Conservation (phyloP, 305 asterid genomes). For the Andrographis paniculata region DNA sequence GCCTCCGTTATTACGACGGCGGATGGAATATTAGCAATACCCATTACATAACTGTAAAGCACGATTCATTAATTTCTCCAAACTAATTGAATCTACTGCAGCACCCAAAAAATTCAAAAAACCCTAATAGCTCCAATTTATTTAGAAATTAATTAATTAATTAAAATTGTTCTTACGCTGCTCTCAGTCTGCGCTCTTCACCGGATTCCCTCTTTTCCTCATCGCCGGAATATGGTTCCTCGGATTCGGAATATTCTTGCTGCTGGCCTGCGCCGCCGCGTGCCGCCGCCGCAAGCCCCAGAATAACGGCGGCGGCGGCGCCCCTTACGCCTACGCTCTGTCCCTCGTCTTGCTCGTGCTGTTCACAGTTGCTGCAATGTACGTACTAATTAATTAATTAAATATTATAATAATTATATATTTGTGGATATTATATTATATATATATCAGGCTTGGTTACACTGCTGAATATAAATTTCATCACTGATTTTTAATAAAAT, state of each 20-base stretch:
- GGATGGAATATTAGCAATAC: conserved; percentile 80
- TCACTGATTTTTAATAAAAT: no score
- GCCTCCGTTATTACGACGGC: conserved; percentile 51
- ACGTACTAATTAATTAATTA: conserved; percentile 20
- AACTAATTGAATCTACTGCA: no score
- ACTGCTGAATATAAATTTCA: no score
- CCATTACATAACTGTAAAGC: conserved; percentile 63
- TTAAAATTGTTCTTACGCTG: no score
- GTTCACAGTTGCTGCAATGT: conserved; percentile 74
- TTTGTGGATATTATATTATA: no score
- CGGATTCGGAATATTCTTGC: conserved; percentile 50
- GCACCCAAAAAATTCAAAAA: no score
- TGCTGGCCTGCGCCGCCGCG: conserved; percentile 43
- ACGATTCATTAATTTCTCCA: neutral
- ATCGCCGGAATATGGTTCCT: conserved; percentile 63
- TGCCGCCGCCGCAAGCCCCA: conserved; percentile 93
- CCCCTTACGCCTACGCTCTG: conserved; percentile 60
- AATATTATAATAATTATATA: no score
- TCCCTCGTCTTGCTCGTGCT: conserved; percentile 50
- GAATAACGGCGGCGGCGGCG: conserved; percentile 40
- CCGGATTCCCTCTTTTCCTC: conserved; percentile 52
- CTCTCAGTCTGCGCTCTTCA: conserved; percentile 73
- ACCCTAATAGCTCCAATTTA: no score
- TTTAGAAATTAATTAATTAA: no score
- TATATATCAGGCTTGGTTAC: no score